Evolutionary conservation across 164 flowering plant species (phyloP).

Genomic region (Kingdonia uniflora): DNA sequence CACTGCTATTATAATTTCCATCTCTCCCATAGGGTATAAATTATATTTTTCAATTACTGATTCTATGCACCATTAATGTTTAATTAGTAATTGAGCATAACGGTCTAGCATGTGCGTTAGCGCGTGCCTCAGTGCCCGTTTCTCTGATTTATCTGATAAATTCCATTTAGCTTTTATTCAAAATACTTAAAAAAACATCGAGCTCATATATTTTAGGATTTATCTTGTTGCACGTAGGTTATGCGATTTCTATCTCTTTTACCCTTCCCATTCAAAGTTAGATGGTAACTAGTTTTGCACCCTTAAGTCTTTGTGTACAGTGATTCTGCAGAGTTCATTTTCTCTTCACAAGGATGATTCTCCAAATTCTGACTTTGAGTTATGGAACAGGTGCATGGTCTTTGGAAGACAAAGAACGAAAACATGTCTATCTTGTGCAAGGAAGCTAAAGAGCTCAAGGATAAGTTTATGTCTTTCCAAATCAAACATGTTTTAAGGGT

Average conservation of each 20-base stretch:
- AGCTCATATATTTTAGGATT: background rate
- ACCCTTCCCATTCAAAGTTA: too few species aligned
- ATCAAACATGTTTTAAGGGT: slow-evolving; percentile 71
- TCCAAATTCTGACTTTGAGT: background rate
- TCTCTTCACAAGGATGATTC: slow-evolving; percentile 1
- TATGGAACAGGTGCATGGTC: slow-evolving; percentile 50
- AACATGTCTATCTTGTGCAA: slow-evolving; percentile 40
- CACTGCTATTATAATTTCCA: too few species aligned
- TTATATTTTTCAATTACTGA: too few species aligned
- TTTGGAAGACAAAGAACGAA: slow-evolving; percentile 52
- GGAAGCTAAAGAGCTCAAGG: slow-evolving; percentile 47
- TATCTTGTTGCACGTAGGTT: background rate
- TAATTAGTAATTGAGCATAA: too few species aligned
- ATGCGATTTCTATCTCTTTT: background rate
- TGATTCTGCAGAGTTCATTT: background rate
- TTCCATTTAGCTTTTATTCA: too few species aligned
- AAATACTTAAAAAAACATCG: background rate
- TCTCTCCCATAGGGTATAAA: too few species aligned
- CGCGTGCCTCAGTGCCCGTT: too few species aligned
- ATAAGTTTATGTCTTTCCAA: slow-evolving; percentile 45
- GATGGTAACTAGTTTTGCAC: background rate
- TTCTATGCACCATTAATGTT: too few species aligned
- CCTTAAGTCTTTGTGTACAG: too few species aligned
- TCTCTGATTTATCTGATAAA: too few species aligned
- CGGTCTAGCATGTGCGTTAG: too few species aligned